These are phyloP conservation scores for Apiospora malaysiana DNA, from an alignment of 2,329 filamentous ascomycete species.

Conservation along the genomic window DNA sequence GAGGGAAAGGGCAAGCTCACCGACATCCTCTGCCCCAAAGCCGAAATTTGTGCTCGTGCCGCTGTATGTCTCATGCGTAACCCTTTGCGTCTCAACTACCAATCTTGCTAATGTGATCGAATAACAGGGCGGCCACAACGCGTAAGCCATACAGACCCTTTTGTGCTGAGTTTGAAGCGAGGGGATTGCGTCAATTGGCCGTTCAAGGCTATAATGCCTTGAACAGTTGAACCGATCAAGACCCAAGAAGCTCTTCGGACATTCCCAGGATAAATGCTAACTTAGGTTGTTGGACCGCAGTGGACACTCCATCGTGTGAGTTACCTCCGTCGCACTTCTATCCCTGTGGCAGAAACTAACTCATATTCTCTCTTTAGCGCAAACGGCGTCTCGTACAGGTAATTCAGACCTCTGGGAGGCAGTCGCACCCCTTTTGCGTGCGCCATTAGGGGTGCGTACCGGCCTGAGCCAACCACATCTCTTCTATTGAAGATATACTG, in stretches of 20 bases:
- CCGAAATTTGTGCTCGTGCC: slow-evolving; percentile 25
- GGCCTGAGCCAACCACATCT: neutral
- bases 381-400: slow-evolving; percentile 27
- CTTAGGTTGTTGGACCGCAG: neutral
- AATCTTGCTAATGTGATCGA: neutral
- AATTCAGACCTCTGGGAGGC: slow-evolving; percentile 6
- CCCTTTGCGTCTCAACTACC: neutral
- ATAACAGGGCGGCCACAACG: slow-evolving; percentile 24
- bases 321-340: neutral
- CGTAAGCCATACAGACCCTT: neutral
- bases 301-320: slow-evolving; percentile 27
- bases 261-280: neutral
- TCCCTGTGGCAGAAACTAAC: neutral
- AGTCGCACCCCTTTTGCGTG: slow-evolving; percentile 20
- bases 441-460: slow-evolving; percentile 19
- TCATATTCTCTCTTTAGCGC: slow-evolving; percentile 7
- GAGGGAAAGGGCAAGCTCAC: slow-evolving; percentile 23
- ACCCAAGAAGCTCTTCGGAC: neutral
- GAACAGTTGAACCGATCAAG: neutral
- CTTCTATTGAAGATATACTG: neutral
- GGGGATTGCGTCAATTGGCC: neutral
- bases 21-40: slow-evolving; percentile 19
- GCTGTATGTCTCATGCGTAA: slow-evolving; percentile 17
- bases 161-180: neutral
- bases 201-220: neutral